phyloP scores from a whole-genome alignment of 2,329 filamentous ascomycete genomes.

The Pseudogymnoascus sp. region DNA sequence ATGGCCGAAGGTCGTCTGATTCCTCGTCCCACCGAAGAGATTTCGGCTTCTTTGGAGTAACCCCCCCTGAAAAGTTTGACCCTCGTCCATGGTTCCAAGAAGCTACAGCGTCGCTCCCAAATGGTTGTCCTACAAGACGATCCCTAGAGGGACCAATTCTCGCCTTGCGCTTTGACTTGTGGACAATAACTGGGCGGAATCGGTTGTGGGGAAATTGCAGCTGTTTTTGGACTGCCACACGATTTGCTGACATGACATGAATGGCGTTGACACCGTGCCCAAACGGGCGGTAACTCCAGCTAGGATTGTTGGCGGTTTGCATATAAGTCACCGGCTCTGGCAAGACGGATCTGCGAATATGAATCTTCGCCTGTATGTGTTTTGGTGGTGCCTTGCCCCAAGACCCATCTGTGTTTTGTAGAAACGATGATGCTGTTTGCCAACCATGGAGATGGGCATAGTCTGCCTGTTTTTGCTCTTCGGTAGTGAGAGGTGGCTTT shows the following conservation, averaged over 20 bases:
- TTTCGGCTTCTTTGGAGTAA: slow-evolving; percentile 2
- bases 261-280: slow-evolving; percentile 28
- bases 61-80: slow-evolving; percentile 2
- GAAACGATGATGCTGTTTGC: slow-evolving; percentile 13
- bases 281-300: slow-evolving; percentile 25
- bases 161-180: background rate
- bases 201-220: background rate
- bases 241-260: slow-evolving; percentile 21
- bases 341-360: slow-evolving; percentile 13
- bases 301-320: slow-evolving; percentile 22
- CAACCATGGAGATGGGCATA: slow-evolving; percentile 14
- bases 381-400: slow-evolving; percentile 12
- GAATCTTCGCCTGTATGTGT: background rate
- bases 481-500: background rate
- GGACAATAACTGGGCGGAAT: slow-evolving; percentile 5
- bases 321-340: slow-evolving; percentile 28
- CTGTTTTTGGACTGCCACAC: slow-evolving; percentile 11
- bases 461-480: background rate
- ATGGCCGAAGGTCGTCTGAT: background rate
- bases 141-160: background rate
- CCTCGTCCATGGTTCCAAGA: slow-evolving; percentile 5
- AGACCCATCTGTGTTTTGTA: slow-evolving; percentile 4
- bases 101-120: background rate
- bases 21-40: background rate
- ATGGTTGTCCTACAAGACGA: background rate